Base-by-base conservation (phyloP, 257 asterid species). In the Salvia hispanica region DNA sequence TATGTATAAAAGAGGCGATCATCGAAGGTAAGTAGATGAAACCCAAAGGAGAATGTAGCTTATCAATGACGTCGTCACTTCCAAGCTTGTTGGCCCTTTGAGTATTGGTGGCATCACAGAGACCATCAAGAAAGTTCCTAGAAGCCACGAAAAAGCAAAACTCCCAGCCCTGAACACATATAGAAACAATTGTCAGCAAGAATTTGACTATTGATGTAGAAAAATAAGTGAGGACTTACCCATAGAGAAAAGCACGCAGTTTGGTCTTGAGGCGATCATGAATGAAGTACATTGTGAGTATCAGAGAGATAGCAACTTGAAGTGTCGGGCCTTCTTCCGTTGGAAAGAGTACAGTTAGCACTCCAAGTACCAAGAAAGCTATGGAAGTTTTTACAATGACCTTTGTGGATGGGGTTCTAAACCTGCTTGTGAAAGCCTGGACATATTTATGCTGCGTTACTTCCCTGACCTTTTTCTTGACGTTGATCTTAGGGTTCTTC, bases 291-390 rank as follows among this genome's bases (percentile, higher is more conserved):
- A 87, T 67, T 21, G 99, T 78, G 47, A 70, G 81, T 40, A 93
- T 71, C 81, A 93, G 72, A 47, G 99, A 93, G 73, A 88, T 58
- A 43, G 86, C 91, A 68, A 93, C 99, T 82, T 93, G 99, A 76
- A 93, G 86, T 9, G 99, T 93, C 0, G 99, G 99, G 28, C 99
- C 99, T 75, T 93, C 99, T 83, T 93, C 99, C 6, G 97, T 86
- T 50, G 99, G 99, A 78, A 90, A 91, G 74, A 93, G 91, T 31
- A 93, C 78, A 6, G 96, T 93, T 66, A 93, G 91, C 33, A 72
- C 95, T 58, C 95, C 99, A 4, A 93, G 95, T 67, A 79, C 81
- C 43, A 82, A 28, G 67, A 88, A 93, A 39, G 97, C 92, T 21
- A 86, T 69, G 64, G 98, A 83, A 33, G 96, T 88, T 78, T 83